phyloP scores from a whole-genome alignment of 73 alveolate species.

The Paramecium biaurelia region DNA sequence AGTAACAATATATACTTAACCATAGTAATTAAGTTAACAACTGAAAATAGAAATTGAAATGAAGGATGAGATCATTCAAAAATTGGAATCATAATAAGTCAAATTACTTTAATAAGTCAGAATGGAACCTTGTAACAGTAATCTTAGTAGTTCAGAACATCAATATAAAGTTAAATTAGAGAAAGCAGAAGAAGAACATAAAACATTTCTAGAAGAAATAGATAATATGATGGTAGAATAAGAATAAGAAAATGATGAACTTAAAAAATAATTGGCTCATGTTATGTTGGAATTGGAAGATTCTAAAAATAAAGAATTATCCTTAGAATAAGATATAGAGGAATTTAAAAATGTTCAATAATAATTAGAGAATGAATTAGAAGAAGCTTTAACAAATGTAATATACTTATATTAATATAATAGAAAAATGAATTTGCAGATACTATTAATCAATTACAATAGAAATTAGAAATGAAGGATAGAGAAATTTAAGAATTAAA shows the following conservation, averaged over 20 bases:
- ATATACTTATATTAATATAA: neutral
- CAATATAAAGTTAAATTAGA: slow-evolving; percentile 53
- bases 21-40: slow-evolving; percentile 23
- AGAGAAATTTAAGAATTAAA: neutral
- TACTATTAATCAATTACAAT: neutral
- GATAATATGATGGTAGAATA: slow-evolving; percentile 63
- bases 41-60: slow-evolving; percentile 83
- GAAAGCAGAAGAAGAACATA: slow-evolving; percentile 64
- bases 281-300: slow-evolving; percentile 30
- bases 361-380: neutral
- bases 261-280: neutral
- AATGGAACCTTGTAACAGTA: neutral
- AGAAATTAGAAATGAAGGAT: neutral
- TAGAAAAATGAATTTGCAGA: neutral
- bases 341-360: neutral
- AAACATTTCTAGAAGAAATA: slow-evolving; percentile 66
- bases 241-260: slow-evolving; percentile 62
- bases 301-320: neutral
- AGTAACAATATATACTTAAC: neutral
- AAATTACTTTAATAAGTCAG: neutral
- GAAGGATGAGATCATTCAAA: slow-evolving; percentile 67
- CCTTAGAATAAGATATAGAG: slow-evolving; percentile 27
- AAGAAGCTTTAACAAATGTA: neutral
- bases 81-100: slow-evolving; percentile 14
- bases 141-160: slow-evolving; percentile 1